Conservation (phyloP, 495 filamentous ascomycete genomes). For the Apiosordaria backusii region DNA sequence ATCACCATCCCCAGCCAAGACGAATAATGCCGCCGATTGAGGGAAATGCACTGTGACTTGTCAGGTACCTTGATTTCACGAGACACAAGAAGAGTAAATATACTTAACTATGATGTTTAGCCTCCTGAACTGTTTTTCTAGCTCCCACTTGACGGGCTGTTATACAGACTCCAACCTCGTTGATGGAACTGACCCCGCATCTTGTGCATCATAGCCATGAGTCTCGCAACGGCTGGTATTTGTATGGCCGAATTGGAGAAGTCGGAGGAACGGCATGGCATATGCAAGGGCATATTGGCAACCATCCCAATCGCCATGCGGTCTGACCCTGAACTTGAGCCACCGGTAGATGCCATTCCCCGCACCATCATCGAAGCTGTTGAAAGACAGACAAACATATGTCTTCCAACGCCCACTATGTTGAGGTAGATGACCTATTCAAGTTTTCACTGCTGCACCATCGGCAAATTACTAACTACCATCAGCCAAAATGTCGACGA, state of each 20-base stretch:
- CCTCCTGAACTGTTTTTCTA: too few relatives aligned
- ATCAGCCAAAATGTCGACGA: conserved; percentile 18
- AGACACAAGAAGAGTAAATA: too few relatives aligned
- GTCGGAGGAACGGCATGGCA: neutral
- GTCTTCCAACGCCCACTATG: too few relatives aligned
- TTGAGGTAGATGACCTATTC: neutral
- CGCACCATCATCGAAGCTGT: neutral
- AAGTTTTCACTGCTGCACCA: neutral
- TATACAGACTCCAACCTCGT: neutral
- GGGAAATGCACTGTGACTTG: too few relatives aligned
- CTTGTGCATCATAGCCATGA: too few relatives aligned
- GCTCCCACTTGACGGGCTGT: neutral
- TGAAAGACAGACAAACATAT: too few relatives aligned
- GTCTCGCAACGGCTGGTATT: conserved; percentile 5
- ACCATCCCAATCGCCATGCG: neutral
- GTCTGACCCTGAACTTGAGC: neutral
- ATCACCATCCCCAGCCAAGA: neutral
- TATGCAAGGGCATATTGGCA: neutral
- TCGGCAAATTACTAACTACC: neutral
- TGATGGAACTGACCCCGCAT: neutral
- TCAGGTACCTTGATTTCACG: too few relatives aligned
- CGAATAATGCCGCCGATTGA: too few relatives aligned
- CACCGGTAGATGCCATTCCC: neutral
- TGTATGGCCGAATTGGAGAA: conserved; percentile 9
- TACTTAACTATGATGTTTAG: too few relatives aligned